Evolutionary conservation across 345 rosid species (phyloP), one percentile per base, ranked within the genome.

Genomic region (Diplotaxis tenuifolia): DNA sequence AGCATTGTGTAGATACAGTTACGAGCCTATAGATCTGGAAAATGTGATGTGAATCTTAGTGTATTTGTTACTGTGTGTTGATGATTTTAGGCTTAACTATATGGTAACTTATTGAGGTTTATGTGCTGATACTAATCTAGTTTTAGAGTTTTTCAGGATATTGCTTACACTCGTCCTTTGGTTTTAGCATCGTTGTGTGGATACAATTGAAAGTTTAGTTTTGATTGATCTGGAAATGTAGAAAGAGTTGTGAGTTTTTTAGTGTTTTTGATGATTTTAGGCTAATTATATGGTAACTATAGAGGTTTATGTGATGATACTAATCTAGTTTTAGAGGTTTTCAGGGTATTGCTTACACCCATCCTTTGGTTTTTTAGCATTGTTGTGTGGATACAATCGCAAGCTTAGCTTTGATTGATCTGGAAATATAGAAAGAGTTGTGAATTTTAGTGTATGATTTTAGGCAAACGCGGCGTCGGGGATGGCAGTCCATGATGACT

Each of bases 381-480:
- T 25, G 69, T 18, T 36, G 42, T 38, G 42, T 53, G 28, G 62
- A 21, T 71, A 21, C 60, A 10, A 0, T n/a, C 5, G 5, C 16
- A 14, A 42, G 49, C 16, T 4, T 36, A 54, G 29, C 22, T 42
- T 40, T 42, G 58, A 7, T 12, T 10, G 62, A 67, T 73, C 64
- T 73, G 45, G 56, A 18, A 55, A 61, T 18, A 0, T 3, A 4
- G 9, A 15, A 63, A 36, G 68, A 50, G 50, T 53, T 53, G 58
- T 66, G 60, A 54, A 55, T 70, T 18, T 75, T 0, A 40, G 1
- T 63, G 69, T 21, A 23, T 11, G 62, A 28, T 45, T 7, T 15
- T 73, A 82, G 88, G 86, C 86, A 14, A 85, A 85, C 9, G 88
- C 84, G 1, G 83, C 88, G 10, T 84, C 88, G 34, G 87, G 87